Percentiles rank a stretch among this genome's conserved stretches.
These are phyloP conservation scores for Chlamydomonas asymmetrica DNA, from an alignment of 139 green algal species.

Conservation along the genomic window DNA sequence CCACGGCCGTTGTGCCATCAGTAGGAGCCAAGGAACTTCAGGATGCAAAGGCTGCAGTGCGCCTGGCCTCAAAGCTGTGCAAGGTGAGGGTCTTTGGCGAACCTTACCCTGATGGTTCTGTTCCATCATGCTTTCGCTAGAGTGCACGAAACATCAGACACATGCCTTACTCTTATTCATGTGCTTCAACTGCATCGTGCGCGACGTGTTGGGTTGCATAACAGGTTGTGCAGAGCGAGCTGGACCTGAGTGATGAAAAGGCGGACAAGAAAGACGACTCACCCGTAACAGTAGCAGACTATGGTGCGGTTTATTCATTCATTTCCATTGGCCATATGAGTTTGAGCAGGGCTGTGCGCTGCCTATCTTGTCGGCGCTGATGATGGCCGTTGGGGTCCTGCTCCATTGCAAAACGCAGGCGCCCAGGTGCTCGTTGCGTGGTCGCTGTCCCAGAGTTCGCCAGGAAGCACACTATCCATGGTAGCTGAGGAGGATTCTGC, in stretches of 20 bases:
- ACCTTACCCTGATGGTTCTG: not conserved
- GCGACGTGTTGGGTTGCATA: no score
- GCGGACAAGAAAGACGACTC: constrained; percentile 83
- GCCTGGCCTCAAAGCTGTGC: constrained; percentile 66
- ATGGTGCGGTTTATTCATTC: constrained; percentile 64
- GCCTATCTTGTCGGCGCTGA: not conserved
- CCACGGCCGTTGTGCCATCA: no score
- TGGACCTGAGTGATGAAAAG: constrained; percentile 65
- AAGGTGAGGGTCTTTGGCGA: constrained; percentile 27
- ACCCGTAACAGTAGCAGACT: constrained; percentile 96
- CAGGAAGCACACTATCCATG: constrained; percentile 68
- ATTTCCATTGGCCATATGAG: not conserved
- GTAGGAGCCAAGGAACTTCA: constrained; percentile 59
- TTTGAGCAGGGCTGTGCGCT: not conserved
- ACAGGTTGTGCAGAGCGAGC: constrained; percentile 72
- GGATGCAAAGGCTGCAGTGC: constrained; percentile 62
- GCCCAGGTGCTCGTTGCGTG: constrained; percentile 91
- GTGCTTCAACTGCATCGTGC: no score
- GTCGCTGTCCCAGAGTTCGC: constrained; percentile 63
- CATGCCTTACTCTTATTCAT: no score
- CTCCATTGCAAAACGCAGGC: no score
- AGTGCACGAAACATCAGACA: no score
- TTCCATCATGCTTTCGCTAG: no score
- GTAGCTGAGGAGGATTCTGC: constrained; percentile 90
- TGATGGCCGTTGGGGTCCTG: not conserved